Evolutionary conservation across 495 filamentous ascomycete genomes (phyloP), one percentile per base, ranked within the genome.

Genomic region (Lepraria neglecta): DNA sequence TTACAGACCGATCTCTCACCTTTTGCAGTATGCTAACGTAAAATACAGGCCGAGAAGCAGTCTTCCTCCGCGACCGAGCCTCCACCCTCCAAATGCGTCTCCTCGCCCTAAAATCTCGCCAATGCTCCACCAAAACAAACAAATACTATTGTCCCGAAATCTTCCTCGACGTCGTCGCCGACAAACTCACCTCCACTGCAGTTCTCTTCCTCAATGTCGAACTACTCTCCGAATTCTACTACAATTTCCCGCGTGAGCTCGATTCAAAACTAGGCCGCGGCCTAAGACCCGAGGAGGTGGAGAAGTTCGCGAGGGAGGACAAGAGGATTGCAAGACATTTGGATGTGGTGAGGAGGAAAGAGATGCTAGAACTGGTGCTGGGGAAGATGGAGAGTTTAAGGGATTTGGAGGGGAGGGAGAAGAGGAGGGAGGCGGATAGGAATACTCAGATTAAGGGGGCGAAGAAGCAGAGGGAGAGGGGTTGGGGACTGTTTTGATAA

Each of bases 201-300:
- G 95, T 97, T 11, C 82, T 99, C 0, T 99, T 99, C 80, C 83
- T 99, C 11, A 96, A 99, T 66, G 95, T 97, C 42, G 94, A 99
- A 76, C 81, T 99, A 30, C 81, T 99, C 45, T 90, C 89, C 5
- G 95, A 97, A 70, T 99, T 97, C 68, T 96, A 96, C 76, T 92
- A 95, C 71, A 87, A 92, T 69, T 99, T 99, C 76, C 94, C 94
- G 0, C 82, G 95, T 24, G 91, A 96, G 70, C 81, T 99, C 21
- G 94, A 99, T 71, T 69, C 84, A 66, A 81, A 90, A 45, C 84
- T 99, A n/a, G 90, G 91, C 42, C 80, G 91, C 42, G 82, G 88
- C 63, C 81, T 97, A 57, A 86, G 85, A 4, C 80, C 85, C 42
- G 82, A 81, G 0, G 87, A 96, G 61, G 79, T 97, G 14, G 92